Base-by-base conservation (phyloP, 2,329 filamentous ascomycete species). In the Aspergillus candidus region DNA sequence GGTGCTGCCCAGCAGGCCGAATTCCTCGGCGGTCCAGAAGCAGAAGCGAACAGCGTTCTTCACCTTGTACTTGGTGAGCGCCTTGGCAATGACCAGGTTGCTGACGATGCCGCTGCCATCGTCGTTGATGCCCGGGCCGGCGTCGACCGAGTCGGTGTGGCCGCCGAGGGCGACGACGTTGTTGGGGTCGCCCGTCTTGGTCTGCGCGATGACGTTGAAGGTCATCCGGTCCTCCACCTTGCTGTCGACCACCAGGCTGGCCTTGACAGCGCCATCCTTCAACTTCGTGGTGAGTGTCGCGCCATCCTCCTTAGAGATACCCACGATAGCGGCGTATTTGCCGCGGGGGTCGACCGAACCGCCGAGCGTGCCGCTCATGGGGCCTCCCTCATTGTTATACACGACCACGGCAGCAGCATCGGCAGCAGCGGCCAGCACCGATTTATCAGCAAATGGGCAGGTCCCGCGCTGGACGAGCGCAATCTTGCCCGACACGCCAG, bases 81-180 rank as follows among this genome's bases (percentile, higher is more conserved):
- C 73, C 18, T 74, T 72, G 8, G 80, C 80, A 27, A 81, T 70
- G 41, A 79, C 78, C 7, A 84, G 70, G 40, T 82, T 70, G 17
- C 73, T 74, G 49, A 81, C 74, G 30, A 76, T 80, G 43, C 85
- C 85, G 3, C 81, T 83, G 37, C 85, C 85, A 56, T 89, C 83
- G 54, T 89, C 85, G 62, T 89, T 89, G 72, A 89, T 88, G 14
- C 85, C 85, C 2, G 80, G 80, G 0, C 80, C 80, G 3, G 71
- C 74, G 22, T 72, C 69, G 14, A 83, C 80, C 6, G 75, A 79
- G 63, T 84, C 80, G 13, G 73, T 75, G 62, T 84, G 80, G 3
- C 73, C 79, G 34, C 79, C 79, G 11, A 83, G 62, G 39, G 78
- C 73, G 37, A 83, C 68, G 30, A 77, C 69, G 56, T 82, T 80